phyloP scores from a whole-genome alignment of 2,329 filamentous ascomycete genomes.

The Arachnomyces sp. region DNA sequence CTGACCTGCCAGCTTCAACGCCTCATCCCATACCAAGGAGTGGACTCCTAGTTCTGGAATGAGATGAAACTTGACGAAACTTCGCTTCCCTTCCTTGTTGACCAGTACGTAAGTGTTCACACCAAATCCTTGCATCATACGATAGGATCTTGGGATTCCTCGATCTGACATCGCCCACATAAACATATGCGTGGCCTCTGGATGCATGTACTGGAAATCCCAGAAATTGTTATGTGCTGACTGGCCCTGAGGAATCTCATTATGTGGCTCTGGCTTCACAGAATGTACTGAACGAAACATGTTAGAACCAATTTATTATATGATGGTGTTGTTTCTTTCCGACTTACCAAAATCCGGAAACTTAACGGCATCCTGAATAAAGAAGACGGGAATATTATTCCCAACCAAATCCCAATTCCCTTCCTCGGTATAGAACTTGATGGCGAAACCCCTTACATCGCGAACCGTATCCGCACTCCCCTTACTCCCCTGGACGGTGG shows the following conservation, averaged over 20 bases:
- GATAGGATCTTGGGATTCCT: constrained; percentile 63
- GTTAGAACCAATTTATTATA: constrained; percentile 8
- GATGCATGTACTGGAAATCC: constrained; percentile 63
- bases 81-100: constrained; percentile 60
- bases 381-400: constrained; percentile 69
- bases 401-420: constrained; percentile 70
- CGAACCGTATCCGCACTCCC: constrained; percentile 74
- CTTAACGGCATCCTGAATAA: constrained; percentile 68
- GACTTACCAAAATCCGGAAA: constrained; percentile 57
- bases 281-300: constrained; percentile 34
- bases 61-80: constrained; percentile 72
- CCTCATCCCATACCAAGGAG: constrained; percentile 70
- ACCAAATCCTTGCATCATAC: constrained; percentile 82
- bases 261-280: constrained; percentile 63
- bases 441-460: constrained; percentile 73
- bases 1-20: constrained; percentile 64
- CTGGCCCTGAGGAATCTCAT: constrained; percentile 64
- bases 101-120: constrained; percentile 69
- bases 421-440: constrained; percentile 71
- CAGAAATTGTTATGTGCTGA: constrained; percentile 68
- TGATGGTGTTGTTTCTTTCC: not conserved
- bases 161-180: constrained; percentile 74
- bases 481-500: constrained; percentile 66
- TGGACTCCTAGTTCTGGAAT: constrained; percentile 69
- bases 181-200: constrained; percentile 70